A percentile compares a stretch with the other conserved stretches of the same genome.
Evolutionary conservation across 2,329 filamentous ascomycete species (phyloP).

Genomic region (Diaporthe ilicicola): DNA sequence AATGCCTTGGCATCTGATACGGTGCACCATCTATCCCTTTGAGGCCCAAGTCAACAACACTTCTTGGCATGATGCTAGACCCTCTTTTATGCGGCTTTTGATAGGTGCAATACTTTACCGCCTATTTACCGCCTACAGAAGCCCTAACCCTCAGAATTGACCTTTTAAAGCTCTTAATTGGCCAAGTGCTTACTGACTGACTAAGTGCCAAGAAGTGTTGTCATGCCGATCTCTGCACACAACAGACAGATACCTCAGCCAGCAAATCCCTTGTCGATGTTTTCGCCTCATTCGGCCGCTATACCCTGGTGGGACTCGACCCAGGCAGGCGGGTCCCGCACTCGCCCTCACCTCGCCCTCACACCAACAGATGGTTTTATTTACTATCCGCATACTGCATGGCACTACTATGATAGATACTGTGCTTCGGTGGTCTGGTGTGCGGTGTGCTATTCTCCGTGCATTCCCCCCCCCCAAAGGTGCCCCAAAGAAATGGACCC

Average conservation of each 20-base stretch:
- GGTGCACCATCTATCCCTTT: too few species aligned
- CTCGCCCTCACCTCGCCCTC: not conserved
- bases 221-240: not conserved
- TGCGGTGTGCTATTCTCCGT: not conserved
- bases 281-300: not conserved
- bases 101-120: too few species aligned
- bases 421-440: not conserved
- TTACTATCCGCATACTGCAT: not conserved
- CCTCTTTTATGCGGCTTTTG: too few species aligned
- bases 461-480: not conserved
- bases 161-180: too few species aligned
- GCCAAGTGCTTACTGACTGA: too few species aligned
- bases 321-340: constrained; percentile 11
- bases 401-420: not conserved
- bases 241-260: not conserved
- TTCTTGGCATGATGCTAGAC: too few species aligned
- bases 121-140: too few species aligned
- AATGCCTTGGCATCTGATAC: not conserved
- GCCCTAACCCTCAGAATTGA: too few species aligned
- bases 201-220: too few species aligned
- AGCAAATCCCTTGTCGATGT: not conserved
- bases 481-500: too few species aligned
- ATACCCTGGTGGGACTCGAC: constrained; percentile 1
- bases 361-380: not conserved
- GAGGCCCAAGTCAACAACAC: too few species aligned